Evolutionary conservation across 495 filamentous ascomycete genomes (phyloP).

Genomic region (Hypoxylon intermedium): DNA sequence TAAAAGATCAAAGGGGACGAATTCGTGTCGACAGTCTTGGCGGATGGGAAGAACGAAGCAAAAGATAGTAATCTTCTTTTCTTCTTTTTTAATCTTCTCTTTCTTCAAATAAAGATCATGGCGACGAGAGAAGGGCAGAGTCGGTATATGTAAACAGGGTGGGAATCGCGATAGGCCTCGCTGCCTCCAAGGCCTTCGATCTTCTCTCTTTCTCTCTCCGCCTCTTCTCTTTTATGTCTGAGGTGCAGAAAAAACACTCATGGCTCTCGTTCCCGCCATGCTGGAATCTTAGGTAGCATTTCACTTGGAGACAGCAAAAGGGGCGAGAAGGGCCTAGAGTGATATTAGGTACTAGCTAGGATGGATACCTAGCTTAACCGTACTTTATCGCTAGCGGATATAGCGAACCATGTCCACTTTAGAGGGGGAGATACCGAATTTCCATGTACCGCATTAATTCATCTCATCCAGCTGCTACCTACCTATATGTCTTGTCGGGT

Average conservation of each 20-base stretch:
- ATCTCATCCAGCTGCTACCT: no score
- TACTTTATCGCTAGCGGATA: neutral
- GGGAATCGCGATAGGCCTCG: neutral
- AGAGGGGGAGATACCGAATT: neutral
- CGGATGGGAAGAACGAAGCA: neutral
- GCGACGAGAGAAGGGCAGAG: neutral
- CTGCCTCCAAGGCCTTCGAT: no score
- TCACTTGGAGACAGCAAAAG: neutral
- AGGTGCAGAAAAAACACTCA: no score
- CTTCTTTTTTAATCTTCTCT: neutral
- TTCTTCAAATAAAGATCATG: neutral
- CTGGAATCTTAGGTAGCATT: no score
- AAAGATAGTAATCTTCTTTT: neutral
- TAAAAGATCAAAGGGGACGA: no score
- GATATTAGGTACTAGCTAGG: neutral
- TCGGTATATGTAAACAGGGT: no score
- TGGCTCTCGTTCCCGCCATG: no score
- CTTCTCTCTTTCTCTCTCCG: no score
- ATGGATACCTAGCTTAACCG: neutral
- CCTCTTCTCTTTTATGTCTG: no score
- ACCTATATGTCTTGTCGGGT: neutral
- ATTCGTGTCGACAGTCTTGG: no score
- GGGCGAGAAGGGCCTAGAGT: neutral
- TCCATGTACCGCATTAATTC: neutral
- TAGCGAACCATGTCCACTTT: neutral